Conservation (phyloP, 2,329 filamentous ascomycete genomes). For the Fusarium austroafricanum region DNA sequence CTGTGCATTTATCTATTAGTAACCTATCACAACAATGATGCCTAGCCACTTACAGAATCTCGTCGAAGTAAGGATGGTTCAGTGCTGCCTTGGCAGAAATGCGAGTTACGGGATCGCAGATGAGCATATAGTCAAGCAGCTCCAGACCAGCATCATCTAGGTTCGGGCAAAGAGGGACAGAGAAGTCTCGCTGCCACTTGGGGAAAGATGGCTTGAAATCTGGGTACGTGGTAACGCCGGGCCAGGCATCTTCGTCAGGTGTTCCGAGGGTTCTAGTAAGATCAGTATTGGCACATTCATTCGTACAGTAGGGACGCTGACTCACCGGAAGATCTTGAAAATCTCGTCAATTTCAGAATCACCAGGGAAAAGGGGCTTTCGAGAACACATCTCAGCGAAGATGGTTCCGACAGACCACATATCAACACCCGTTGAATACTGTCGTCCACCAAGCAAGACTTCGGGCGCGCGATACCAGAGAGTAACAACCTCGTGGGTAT, state of each 20-base stretch:
- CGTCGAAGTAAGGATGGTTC: constrained; percentile 82
- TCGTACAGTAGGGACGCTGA: too few species aligned
- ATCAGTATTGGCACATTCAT: constrained; percentile 7
- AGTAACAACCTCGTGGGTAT: constrained; percentile 95
- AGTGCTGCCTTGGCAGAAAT: constrained; percentile 91
- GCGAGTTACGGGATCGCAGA: constrained; percentile 87
- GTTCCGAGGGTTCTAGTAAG: constrained; percentile 77
- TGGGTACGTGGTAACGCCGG: constrained; percentile 90
- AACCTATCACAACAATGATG: rapidly evolving
- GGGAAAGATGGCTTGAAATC: constrained; percentile 94
- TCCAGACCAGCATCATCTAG: constrained; percentile 81
- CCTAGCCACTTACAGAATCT: constrained; percentile 28
- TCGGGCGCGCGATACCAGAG: constrained; percentile 93
- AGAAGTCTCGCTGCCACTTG: constrained; percentile 83
- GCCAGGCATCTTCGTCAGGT: constrained; percentile 84
- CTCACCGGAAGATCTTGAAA: constrained; percentile 76
- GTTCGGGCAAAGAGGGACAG: constrained; percentile 73
- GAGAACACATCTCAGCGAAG: constrained; percentile 95
- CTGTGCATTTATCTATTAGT: neutral
- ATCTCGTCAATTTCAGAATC: constrained; percentile 73
- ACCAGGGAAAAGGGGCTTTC: constrained; percentile 90
- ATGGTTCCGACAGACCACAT: constrained; percentile 98
- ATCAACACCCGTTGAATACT: constrained; percentile 93
- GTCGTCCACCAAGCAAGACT: constrained; percentile 87
- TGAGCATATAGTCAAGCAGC: constrained; percentile 76